Evolutionary conservation across 257 asterid genomes (phyloP), one percentile per base, ranked within the genome.

Genomic region (Ajuga chamaepitys): DNA sequence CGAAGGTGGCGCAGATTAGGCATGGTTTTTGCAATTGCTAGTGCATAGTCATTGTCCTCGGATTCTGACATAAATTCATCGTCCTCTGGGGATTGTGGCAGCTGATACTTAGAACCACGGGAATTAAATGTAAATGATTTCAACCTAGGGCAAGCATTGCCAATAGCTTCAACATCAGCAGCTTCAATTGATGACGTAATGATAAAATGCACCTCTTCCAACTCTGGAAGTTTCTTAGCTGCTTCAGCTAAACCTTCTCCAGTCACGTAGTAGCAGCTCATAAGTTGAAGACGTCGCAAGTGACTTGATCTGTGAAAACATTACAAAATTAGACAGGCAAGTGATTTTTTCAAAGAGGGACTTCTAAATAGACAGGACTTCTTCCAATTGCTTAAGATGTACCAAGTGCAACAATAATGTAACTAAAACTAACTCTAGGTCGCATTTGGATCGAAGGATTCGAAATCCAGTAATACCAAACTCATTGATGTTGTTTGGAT

Each of bases 171-270:
- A 34, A 73, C 42, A 2, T 13, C 4, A 2, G 34, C 4, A 5
- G 5, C 34, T 2, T 28, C 5, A n/a, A 28, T 2, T 2, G 4
- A 8, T 13, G 56, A 4, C 34, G n/a, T n/a, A 24, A 46, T 20
- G 47, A 44, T 20, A 48, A 84, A 70, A 59, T 81, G 85, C 74
- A 84, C 35, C 75, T 81, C 85, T 61, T 84, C 87, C 61, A 84
- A 50, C 54, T 62, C 25, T 2, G 83, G 79, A 42, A 77, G 62
- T 22, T 42, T 74, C 68, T 51, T 55, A 5, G 70, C 70, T n/a
- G 85, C 81, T 72, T 26, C 70, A 37, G 34, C 26, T 54, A 81
- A 54, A 20, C 71, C 75, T 20, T 40, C 24, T 0, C 21, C 62
- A 45, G 65, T 32, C 20, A 81, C 38, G 0, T 14, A 17, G 30